These are phyloP conservation scores for Yamadazyma trypodendri DNA, from an alignment of 1,139 yeast genomes.

Conservation along the genomic window DNA sequence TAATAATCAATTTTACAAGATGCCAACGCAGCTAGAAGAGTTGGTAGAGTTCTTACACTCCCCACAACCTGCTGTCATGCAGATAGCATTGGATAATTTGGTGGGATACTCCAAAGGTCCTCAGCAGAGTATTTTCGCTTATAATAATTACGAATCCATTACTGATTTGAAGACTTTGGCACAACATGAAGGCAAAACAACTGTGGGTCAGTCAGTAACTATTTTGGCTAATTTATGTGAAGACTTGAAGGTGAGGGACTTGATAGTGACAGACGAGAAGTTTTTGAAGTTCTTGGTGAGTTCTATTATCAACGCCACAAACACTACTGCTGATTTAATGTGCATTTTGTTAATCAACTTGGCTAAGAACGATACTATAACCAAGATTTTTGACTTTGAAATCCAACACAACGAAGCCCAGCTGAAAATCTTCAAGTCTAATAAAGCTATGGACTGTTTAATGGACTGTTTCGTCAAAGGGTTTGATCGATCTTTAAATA, in stretches of 20 bases:
- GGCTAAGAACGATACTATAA: conserved; percentile 72
- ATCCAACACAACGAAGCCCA: conserved; percentile 33
- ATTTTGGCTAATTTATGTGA: conserved; percentile 83
- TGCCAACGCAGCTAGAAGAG: conserved; percentile 66
- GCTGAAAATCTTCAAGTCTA: conserved; percentile 50
- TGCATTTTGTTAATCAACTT: conserved; percentile 82
- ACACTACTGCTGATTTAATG: conserved; percentile 75
- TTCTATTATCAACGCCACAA: conserved; percentile 54
- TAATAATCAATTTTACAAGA: too few species aligned
- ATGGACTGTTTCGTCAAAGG: conserved; percentile 93
- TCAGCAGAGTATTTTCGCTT: conserved; percentile 63
- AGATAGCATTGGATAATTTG: conserved; percentile 80
- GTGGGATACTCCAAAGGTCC: conserved; percentile 80
- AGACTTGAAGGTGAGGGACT: conserved; percentile 58
- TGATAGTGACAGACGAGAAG: conserved; percentile 62
- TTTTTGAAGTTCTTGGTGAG: conserved; percentile 57
- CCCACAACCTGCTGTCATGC: conserved; percentile 78
- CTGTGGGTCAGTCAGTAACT: conserved; percentile 69
- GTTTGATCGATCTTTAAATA: conserved; percentile 66
- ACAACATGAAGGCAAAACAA: conserved; percentile 50
- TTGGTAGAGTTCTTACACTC: conserved; percentile 82
- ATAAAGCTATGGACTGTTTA: conserved; percentile 70
- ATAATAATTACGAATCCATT: conserved; percentile 70
- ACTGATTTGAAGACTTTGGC: conserved; percentile 66
- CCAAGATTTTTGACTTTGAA: conserved; percentile 51